These are phyloP conservation scores for Lepidium campestre DNA, from an alignment of 441 rosid genomes.

Conservation along the genomic window DNA sequence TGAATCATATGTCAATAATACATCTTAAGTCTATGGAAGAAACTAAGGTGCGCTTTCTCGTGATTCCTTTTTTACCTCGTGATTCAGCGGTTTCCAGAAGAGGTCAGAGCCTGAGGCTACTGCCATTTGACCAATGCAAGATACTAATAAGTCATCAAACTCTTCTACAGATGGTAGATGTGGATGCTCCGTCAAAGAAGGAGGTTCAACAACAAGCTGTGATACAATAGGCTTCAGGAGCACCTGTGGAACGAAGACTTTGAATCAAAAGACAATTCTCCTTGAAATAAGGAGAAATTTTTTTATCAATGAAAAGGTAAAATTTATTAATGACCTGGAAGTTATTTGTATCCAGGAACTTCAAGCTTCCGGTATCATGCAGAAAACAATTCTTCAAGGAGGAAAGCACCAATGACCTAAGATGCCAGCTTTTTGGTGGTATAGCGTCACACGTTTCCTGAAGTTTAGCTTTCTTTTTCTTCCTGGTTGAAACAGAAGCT, in stretches of 20 bases:
- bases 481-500: slow-evolving; percentile 37
- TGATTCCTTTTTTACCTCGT: slow-evolving; percentile 54
- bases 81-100: slow-evolving; percentile 90
- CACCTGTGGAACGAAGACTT: slow-evolving; percentile 42
- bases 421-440: slow-evolving; percentile 69
- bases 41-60: background rate
- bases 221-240: slow-evolving; percentile 78
- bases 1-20: background rate
- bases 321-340: slow-evolving; percentile 52
- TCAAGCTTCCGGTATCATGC: slow-evolving; percentile 70
- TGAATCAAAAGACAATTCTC: background rate
- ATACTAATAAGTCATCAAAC: slow-evolving; percentile 69
- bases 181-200: slow-evolving; percentile 50
- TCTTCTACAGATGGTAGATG: slow-evolving; percentile 59
- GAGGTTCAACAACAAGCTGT: slow-evolving; percentile 72
- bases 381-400: slow-evolving; percentile 82
- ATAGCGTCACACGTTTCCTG: slow-evolving; percentile 38
- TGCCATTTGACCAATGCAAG: slow-evolving; percentile 95
- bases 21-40: background rate
- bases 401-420: slow-evolving; percentile 68
- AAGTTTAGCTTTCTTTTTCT: slow-evolving; percentile 78
- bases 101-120: slow-evolving; percentile 86
- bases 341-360: slow-evolving; percentile 77
- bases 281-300: background rate
- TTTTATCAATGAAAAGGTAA: background rate